Base-by-base conservation (phyloP, 2,329 filamentous ascomycete genomes). In the Paramyrothecium sp. region DNA sequence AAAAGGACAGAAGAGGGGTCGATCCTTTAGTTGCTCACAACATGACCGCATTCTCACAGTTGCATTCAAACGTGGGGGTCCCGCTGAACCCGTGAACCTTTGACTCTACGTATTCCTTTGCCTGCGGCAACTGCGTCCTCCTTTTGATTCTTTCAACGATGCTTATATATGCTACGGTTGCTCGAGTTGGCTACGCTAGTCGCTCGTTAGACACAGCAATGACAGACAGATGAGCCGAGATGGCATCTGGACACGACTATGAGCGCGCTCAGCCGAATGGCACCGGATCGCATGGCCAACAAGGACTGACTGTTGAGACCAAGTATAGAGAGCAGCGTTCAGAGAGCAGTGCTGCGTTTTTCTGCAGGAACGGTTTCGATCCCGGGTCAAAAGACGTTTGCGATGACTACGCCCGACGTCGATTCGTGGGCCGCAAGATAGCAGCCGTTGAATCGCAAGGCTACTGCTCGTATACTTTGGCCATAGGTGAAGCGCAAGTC, bases 401-500 rank as follows among this genome's bases (percentile, higher is more conserved):
- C 30, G 57, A 77, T 54, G 60, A 61, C 3, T 74, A 77, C 51
- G 69, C 72, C 16, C 58, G 56, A 44, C 54, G 65, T 17, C 63
- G 60, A 0, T 78, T 75, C 52, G 69, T 73, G 0, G 59, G 58
- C 5, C 53, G 58, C n/a, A 54, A 62, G 3, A 64, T 77, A 23
- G 59, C 62, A 3, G 69, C 75, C 3, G 69, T 71, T 8, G 62
- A 70, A 7, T 70, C 70, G 5, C 81, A 83, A 60, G 81, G 81
- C 19, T 81, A 79, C 59, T 84, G 81, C 60, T 83, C 81, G 2
- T 77, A 82, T 61, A 83, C 81, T 0, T 59, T 83, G 7, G 66
- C 71, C 22, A 67, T 79, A 17, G 73, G 73, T 11, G 59, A 68
- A 4, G 63, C 72, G n/a, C 63, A 59, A 13, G 66, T 81, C 51